These are phyloP conservation scores for California macrophylla DNA, from an alignment of 441 rosid genomes.

Conservation along the genomic window DNA sequence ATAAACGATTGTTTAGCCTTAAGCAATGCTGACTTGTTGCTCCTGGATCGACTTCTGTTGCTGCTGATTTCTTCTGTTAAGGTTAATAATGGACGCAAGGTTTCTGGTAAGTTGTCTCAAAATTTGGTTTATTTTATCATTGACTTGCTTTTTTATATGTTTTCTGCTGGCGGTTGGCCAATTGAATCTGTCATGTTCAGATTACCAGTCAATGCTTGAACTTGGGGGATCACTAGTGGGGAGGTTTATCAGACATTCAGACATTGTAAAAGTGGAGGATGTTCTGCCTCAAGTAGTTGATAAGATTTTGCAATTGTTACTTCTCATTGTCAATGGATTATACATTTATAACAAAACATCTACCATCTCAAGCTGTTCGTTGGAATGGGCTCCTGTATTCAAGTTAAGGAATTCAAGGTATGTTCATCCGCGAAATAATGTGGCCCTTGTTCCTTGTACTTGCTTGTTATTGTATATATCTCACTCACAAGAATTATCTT, in stretches of 20 bases:
- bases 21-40: conserved; percentile 18
- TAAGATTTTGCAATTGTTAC: conserved; percentile 57
- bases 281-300: conserved; percentile 39
- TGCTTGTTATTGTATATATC: neutral
- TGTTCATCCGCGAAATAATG: conserved; percentile 11
- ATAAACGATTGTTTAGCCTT: conserved; percentile 30
- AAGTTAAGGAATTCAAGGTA: conserved; percentile 58
- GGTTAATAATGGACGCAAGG: conserved; percentile 34
- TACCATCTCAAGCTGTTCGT: conserved; percentile 32
- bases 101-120: conserved; percentile 38
- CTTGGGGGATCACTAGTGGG: conserved; percentile 37
- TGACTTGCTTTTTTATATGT: conserved; percentile 8
- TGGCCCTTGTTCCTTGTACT: conserved; percentile 6
- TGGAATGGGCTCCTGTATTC: conserved; percentile 72
- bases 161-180: conserved; percentile 7
- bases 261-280: conserved; percentile 28
- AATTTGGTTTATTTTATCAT: conserved; percentile 16
- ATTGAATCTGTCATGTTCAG: conserved; percentile 32
- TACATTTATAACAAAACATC: conserved; percentile 29
- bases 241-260: conserved; percentile 32
- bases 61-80: conserved; percentile 47
- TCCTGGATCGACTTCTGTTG: conserved; percentile 45
- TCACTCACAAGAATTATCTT: neutral
- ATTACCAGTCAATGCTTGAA: conserved; percentile 47
- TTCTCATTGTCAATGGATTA: conserved; percentile 48